Evolutionary conservation across 495 filamentous ascomycete species (phyloP), one percentile per base, ranked within the genome.

Genomic region (Emericellopsis terricola): DNA sequence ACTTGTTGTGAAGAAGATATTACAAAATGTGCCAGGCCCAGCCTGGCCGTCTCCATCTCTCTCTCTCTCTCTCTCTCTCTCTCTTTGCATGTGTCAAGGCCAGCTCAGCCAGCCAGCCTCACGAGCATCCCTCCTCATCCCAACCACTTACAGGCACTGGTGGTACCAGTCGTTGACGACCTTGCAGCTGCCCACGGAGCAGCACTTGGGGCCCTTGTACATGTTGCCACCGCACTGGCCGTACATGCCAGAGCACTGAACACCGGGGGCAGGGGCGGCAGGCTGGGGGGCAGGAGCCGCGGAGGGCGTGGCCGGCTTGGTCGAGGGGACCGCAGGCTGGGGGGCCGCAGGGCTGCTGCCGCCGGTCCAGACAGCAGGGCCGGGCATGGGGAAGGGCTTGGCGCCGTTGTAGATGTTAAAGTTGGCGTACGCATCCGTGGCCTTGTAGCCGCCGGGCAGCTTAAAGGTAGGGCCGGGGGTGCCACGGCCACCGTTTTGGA

Each of bases 391-490:
- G 33, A 55, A 59, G 8, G 40, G 19, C 10, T 45, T 46, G 3
- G 44, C 42, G 36, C 32, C 37, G 38, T 38, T 40, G 18, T 53
- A 59, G 39, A 50, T 51, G 50, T 54, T 45, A 43, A 66, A 59
- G 8, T 44, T 47, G 31, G 67, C 55, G 8, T 59, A 61, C 0
- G 60, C 53, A 39, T 65, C 56, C 16, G 41, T 39, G 31, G 48
- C 45, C 14, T 52, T 55, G 46, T 71, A 71, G 34, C 62, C 55
- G 17, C 67, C 68, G 6, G 63, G 67, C 39, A 71, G 64, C 31
- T 60, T 51, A 15, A 59, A 57, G 0, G 59, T 46, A 0, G 56
- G 56, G 1, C 38, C 40, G 0, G 64, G 67, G 14, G 42, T 57
- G 20, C 47, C 55, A 4, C 47, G 57, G 9, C 69, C 68, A 7